Evolutionary conservation across 1,139 yeast genomes (phyloP).

Genomic region (Ogataea hybrid): DNA sequence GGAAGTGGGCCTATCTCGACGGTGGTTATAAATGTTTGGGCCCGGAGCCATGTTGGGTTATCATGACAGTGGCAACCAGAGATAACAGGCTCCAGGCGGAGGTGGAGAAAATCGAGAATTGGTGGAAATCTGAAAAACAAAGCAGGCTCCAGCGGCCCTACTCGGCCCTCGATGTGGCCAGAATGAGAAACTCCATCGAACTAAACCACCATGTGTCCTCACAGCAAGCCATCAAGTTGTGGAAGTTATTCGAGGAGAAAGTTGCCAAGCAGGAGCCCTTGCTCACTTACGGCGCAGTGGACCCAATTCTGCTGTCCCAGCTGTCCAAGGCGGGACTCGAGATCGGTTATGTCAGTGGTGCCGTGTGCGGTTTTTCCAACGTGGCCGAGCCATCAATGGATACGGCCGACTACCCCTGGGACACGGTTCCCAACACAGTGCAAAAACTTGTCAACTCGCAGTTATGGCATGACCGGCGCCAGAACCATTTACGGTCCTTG

Average conservation of each 20-base stretch:
- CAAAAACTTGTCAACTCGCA: constrained; percentile 61
- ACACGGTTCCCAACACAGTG: constrained; percentile 65
- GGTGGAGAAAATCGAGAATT: constrained; percentile 38
- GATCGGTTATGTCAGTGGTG: constrained; percentile 58
- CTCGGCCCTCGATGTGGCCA: constrained; percentile 50
- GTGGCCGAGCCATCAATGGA: constrained; percentile 65
- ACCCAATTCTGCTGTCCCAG: constrained; percentile 62
- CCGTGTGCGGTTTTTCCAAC: constrained; percentile 56
- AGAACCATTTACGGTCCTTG: constrained; percentile 32
- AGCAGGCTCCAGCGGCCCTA: constrained; percentile 50
- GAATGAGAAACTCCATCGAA: constrained; percentile 51
- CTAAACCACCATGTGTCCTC: constrained; percentile 53
- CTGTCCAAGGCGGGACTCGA: constrained; percentile 46
- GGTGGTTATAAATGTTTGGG: background rate
- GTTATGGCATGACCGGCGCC: constrained; percentile 53
- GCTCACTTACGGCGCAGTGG: constrained; percentile 59
- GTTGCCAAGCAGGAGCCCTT: constrained; percentile 45
- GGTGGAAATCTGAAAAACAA: constrained; percentile 55
- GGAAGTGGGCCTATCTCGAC: background rate
- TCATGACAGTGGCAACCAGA: constrained; percentile 12
- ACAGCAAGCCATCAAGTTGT: constrained; percentile 52
- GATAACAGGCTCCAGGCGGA: constrained; percentile 11
- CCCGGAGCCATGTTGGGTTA: background rate
- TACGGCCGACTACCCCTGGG: constrained; percentile 64
- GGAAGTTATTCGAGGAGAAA: constrained; percentile 41